phyloP scores from a whole-genome alignment of 2,329 filamentous ascomycete genomes.

The Lasiodiplodia citricola region DNA sequence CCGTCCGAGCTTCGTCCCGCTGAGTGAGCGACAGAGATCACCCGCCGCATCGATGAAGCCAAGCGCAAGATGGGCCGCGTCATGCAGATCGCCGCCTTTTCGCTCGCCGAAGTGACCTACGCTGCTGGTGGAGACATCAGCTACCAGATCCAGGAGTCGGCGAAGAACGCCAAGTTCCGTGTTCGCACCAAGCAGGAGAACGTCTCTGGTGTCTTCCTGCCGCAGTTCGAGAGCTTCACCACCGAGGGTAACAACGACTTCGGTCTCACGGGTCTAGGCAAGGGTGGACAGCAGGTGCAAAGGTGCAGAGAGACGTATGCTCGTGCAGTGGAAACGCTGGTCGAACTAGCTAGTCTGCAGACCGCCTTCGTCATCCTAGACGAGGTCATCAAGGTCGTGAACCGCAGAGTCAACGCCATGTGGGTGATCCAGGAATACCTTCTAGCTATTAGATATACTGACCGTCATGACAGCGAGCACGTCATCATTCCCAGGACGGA shows the following conservation, averaged over 20 bases:
- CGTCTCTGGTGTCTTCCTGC: conserved; percentile 93
- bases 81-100: conserved; percentile 99
- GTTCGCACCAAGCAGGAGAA: conserved; percentile 97
- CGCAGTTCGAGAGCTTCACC: conserved; percentile 89
- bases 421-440: conserved; percentile 51
- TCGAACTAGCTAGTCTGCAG: conserved; percentile 93
- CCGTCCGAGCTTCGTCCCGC: conserved; percentile 22
- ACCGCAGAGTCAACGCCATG: conserved; percentile 97
- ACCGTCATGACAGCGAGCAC: conserved; percentile 65
- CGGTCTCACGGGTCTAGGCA: conserved; percentile 90
- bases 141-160: conserved; percentile 97
- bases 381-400: conserved; percentile 99
- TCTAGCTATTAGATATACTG: neutral
- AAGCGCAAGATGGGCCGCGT: conserved; percentile 99
- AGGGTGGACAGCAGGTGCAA: conserved; percentile 96
- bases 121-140: conserved; percentile 92
- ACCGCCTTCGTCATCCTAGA: conserved; percentile 98
- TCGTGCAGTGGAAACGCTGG: conserved; percentile 90
- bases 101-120: conserved; percentile 95
- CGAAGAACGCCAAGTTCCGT: conserved; percentile 89
- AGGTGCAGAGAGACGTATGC: conserved; percentile 95
- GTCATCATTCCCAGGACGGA: conserved; percentile 98
- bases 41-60: conserved; percentile 94
- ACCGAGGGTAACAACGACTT: conserved; percentile 94
- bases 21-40: conserved; percentile 69